phyloP scores from a whole-genome alignment of 768 basidiomycete species.

The Austroboletus festivus region DNA sequence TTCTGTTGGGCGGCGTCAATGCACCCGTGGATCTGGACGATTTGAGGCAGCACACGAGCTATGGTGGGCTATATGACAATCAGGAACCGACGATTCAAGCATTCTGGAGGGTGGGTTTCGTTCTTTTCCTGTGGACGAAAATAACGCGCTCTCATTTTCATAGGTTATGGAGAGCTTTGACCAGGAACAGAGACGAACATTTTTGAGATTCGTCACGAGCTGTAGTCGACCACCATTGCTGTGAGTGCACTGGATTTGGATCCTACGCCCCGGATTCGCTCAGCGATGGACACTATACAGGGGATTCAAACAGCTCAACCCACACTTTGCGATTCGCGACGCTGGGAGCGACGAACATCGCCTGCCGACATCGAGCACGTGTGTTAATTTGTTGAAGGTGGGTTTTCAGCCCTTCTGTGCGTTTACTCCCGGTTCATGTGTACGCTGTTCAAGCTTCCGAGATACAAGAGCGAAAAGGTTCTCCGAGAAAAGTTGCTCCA shows the following conservation, averaged over 20 bases:
- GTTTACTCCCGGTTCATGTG: neutral
- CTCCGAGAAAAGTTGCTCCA: constrained; percentile 77
- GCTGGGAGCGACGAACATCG: constrained; percentile 69
- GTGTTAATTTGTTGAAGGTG: constrained; percentile 90
- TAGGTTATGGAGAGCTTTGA: constrained; percentile 78
- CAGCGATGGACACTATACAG: constrained; percentile 30
- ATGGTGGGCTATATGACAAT: constrained; percentile 77
- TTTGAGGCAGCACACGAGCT: constrained; percentile 69
- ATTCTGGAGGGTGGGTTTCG: constrained; percentile 75
- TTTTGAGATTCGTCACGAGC: constrained; percentile 91
- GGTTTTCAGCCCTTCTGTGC: constrained; percentile 1
- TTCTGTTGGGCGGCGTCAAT: constrained; percentile 86
- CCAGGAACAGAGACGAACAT: constrained; percentile 71
- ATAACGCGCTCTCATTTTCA: neutral
- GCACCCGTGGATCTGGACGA: constrained; percentile 84
- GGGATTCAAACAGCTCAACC: constrained; percentile 83
- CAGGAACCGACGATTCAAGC: constrained; percentile 64
- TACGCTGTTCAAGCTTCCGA: constrained; percentile 53
- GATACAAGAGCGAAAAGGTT: constrained; percentile 58
- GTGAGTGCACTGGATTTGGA: constrained; percentile 38
- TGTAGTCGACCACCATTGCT: constrained; percentile 86
- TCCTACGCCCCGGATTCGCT: too few species aligned
- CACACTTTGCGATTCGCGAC: constrained; percentile 86
- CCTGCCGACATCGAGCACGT: constrained; percentile 78
- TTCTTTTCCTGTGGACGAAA: neutral